Evolutionary conservation across 495 filamentous ascomycete genomes (phyloP).

Genomic region (Penicillium alfredii): DNA sequence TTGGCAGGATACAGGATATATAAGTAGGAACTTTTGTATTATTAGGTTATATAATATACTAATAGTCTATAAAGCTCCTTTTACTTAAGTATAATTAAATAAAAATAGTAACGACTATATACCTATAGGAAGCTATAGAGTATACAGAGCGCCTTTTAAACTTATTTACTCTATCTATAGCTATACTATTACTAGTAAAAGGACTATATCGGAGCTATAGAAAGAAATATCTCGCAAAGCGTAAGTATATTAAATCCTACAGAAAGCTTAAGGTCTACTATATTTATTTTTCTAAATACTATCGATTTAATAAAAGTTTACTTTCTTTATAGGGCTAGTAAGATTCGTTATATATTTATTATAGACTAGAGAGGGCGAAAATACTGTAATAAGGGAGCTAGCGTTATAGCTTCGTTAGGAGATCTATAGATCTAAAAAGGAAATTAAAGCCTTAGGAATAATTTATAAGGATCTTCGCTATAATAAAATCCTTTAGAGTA

Average conservation of each 20-base stretch:
- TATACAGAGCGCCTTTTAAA: conserved; percentile 35
- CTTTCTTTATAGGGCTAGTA: conserved; percentile 32
- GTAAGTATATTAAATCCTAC: conserved; percentile 34
- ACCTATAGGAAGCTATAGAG: conserved; percentile 15
- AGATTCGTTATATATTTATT: conserved; percentile 43
- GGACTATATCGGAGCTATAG: conserved; percentile 30
- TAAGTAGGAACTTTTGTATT: no score
- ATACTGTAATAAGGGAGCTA: neutral
- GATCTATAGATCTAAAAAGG: no score
- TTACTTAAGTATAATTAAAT: conserved; percentile 24
- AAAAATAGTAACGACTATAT: conserved; percentile 23
- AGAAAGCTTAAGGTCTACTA: conserved; percentile 31
- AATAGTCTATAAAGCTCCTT: no score
- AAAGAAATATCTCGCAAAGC: conserved; percentile 37
- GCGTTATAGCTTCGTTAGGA: neutral
- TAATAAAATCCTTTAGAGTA: no score
- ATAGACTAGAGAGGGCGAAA: conserved; percentile 42
- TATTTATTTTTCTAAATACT: conserved; percentile 41
- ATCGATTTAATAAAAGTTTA: conserved; percentile 37
- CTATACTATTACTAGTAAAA: conserved; percentile 47
- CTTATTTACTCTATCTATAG: conserved; percentile 32
- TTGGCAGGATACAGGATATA: no score
- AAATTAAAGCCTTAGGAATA: no score
- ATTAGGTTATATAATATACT: no score
- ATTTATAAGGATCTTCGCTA: no score